Evolutionary conservation across 2,329 filamentous ascomycete species (phyloP).

Genomic region (Fusarium avenaceum): DNA sequence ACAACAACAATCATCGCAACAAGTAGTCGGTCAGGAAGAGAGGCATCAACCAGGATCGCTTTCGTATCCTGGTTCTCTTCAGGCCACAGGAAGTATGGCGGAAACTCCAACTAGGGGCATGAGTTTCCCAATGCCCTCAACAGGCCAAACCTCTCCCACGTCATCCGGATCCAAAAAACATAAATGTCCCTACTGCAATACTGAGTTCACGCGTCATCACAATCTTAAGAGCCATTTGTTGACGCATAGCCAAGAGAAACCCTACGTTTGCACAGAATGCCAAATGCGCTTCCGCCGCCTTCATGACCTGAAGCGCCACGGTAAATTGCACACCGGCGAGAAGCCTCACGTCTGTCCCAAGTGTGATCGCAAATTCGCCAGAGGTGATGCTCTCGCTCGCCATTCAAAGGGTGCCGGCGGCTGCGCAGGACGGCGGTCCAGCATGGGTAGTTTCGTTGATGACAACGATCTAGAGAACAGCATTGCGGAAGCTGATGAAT

Average conservation of each 20-base stretch:
- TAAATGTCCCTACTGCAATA: slow-evolving; percentile 96
- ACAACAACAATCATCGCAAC: slow-evolving; percentile 51
- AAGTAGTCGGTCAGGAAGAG: slow-evolving; percentile 65
- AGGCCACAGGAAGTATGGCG: slow-evolving; percentile 58
- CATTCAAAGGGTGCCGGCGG: slow-evolving; percentile 97
- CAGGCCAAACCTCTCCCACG: slow-evolving; percentile 66
- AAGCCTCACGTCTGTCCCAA: slow-evolving; percentile 95
- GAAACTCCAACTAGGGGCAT: slow-evolving; percentile 65
- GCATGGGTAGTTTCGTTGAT: slow-evolving; percentile 84
- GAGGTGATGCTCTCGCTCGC: slow-evolving; percentile 92
- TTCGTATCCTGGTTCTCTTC: slow-evolving; percentile 68
- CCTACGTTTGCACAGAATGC: slow-evolving; percentile 94
- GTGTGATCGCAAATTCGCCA: slow-evolving; percentile 93
- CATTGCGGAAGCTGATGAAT: slow-evolving; percentile 65
- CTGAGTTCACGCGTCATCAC: slow-evolving; percentile 96
- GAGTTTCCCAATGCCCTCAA: slow-evolving; percentile 68
- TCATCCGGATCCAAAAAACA: slow-evolving; percentile 82
- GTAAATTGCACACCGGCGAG: slow-evolving; percentile 96
- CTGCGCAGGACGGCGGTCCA: slow-evolving; percentile 90
- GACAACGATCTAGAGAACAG: slow-evolving; percentile 78
- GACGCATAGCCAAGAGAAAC: slow-evolving; percentile 98
- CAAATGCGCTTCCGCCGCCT: slow-evolving; percentile 91
- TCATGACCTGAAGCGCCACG: slow-evolving; percentile 95
- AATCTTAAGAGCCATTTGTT: slow-evolving; percentile 97
- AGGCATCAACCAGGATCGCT: slow-evolving; percentile 64